Base-by-base conservation (phyloP, 192 early-diverging fungal genomes). In the Mortierella hygrophila region DNA sequence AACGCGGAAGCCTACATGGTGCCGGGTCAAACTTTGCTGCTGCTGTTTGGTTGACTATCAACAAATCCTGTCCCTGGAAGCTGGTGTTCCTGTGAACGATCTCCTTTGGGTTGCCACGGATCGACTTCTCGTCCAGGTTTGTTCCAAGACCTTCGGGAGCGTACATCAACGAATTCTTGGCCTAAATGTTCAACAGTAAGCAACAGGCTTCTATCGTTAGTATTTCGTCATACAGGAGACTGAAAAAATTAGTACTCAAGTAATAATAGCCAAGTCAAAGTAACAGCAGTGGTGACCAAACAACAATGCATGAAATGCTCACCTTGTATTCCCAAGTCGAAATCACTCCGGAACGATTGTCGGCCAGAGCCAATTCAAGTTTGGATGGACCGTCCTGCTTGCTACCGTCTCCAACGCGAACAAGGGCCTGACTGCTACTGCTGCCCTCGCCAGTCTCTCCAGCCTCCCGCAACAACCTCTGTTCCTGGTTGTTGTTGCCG, bases 91-190 rank as follows among this genome's bases (percentile, higher is more conserved):
- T 38, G 83, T 95, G 91, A 18, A 85, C 85, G 52, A 97, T 92
- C 55, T 93, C 85, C 82, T 94, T 94, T 71, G 94, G 92, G 5
- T 88, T 81, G 0, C 82, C 89, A 38, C 94, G 88, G 4, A 85
- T 72, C 11, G 83, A 75, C 37, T 81, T 65, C 10, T 88, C 80
- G 29, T 88, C 57, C 54, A 91, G 46, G 75, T 80, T 52, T 80
- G 90, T 44, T 70, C 91, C 75, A 18, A 87, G 73, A 18, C 89
- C 92, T 40, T 95, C 92, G 0, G 93, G 94, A 72, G 86, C 85
- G 80, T 96, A 95, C 95, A 97, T 96, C n/a, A 97, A 80, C 0
- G 92, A 55, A 73, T 95, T 96, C 57, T 91, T 92, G n/a, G 93
- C 90, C 87, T 92, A 76, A 35, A 47, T 20, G 16, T 41, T 40